Conservation (phyloP, 257 asterid genomes). For the Solanum chmielewskii region DNA sequence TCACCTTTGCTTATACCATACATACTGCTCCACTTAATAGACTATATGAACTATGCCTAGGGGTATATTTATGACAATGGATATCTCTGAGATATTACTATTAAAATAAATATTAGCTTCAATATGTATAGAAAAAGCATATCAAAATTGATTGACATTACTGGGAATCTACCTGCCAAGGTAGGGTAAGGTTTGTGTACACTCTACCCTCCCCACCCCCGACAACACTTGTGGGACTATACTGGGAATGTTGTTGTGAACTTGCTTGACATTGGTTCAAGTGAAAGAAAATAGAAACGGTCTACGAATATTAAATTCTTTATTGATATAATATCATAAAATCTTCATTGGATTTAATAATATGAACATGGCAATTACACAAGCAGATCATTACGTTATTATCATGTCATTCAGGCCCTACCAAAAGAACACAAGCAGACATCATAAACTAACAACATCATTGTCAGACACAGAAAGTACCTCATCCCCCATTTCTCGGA, state of each 20-base stretch:
- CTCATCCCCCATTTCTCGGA: constrained; percentile 99
- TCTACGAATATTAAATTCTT: background rate
- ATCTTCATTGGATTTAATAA: background rate
- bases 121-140: background rate
- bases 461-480: constrained; percentile 19
- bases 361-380: background rate
- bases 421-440: background rate
- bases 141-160: background rate
- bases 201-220: background rate
- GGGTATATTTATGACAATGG: background rate
- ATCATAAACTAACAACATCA: background rate
- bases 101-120: background rate
- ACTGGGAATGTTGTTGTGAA: background rate
- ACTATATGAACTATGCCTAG: background rate
- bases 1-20: background rate
- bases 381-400: background rate
- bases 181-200: background rate
- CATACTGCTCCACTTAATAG: background rate
- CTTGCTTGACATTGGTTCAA: background rate
- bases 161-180: background rate
- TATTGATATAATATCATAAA: background rate
- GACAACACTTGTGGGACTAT: background rate
- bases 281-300: background rate
- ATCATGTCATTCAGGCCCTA: background rate
- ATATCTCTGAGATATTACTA: background rate